These are phyloP conservation scores for Microsporum audouinii DNA, from an alignment of 2,329 filamentous ascomycete genomes.

Conservation along the genomic window DNA sequence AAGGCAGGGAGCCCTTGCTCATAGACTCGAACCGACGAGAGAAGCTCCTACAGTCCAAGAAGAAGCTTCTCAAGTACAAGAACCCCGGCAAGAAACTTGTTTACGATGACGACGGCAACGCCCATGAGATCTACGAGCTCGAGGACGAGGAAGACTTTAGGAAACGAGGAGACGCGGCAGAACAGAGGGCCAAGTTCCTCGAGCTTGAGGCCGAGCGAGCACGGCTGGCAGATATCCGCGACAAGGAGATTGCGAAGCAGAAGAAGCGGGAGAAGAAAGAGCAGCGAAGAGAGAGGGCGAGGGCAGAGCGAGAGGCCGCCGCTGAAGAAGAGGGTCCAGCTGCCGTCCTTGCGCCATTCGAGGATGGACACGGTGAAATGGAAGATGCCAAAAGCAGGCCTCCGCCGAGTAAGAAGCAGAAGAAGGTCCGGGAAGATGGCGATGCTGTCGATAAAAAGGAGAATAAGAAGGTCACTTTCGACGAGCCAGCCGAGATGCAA, in stretches of 20 bases:
- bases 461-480: constrained; percentile 18
- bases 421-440: constrained; percentile 29
- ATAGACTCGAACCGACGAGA: constrained; percentile 92
- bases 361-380: constrained; percentile 14
- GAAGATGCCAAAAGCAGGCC: constrained; percentile 17
- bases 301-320: constrained; percentile 25
- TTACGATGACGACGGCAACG: constrained; percentile 82
- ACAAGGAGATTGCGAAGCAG: constrained; percentile 69
- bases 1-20: constrained; percentile 57
- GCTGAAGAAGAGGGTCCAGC: constrained; percentile 20
- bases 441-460: constrained; percentile 16
- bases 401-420: constrained; percentile 29
- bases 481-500: constrained; percentile 26
- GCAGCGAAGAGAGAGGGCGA: constrained; percentile 30
- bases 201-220: constrained; percentile 62
- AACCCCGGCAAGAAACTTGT: constrained; percentile 74
- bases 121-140: constrained; percentile 78
- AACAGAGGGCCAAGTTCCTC: constrained; percentile 66
- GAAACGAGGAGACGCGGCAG: constrained; percentile 60
- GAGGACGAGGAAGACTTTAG: constrained; percentile 73
- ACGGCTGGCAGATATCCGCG: constrained; percentile 61
- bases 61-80: constrained; percentile 83
- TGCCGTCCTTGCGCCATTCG: constrained; percentile 25
- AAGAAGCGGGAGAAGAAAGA: constrained; percentile 48
- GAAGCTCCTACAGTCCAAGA: constrained; percentile 90